Base-by-base conservation (phyloP, 495 filamentous ascomycete genomes). In the Ascobolus immersus region DNA sequence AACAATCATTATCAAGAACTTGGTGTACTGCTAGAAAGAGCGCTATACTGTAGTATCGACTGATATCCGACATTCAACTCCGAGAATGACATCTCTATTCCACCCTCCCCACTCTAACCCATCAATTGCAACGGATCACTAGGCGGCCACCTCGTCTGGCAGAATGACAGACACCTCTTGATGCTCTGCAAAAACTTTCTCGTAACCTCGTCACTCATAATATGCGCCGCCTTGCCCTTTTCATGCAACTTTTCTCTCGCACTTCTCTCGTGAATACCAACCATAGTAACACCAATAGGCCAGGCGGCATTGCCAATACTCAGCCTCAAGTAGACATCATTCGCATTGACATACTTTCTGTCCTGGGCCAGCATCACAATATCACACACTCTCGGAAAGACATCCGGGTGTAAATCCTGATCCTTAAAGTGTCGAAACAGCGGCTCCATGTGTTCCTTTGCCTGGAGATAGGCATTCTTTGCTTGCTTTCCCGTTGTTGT, bases 231-330 rank as follows among this genome's bases (percentile, higher is more conserved):
- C 48, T 81, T 73, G 42, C 77, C 81, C 39, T 65, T 66, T 52
- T 82, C 67, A 48, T 94, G 82, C 29, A 96, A 59, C 56, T 94
- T 94, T 55, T 96, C 86, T 23, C 86, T 66, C 4, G 86, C 84
- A 28, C 71, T 79, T 39, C 86, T 70, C 57, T 94, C 86, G 66
- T 96, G 86, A 47, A 96, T 96, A 60, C 86, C 86, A 41, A 96
- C 86, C 86, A 94, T 93, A 44, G 86, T 96, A 19, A 96, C 86
- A 55, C 86, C 86, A 50, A 96, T 96, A 18, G 86, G 86, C 86
- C 86, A 96, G 15, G 86, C 86, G 53, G 86, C 89, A 62, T 96
- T 96, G 34, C 86, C 86, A 51, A 96, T 96, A 53, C 78, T 90
- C 36, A 94, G 54, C 21, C 77, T 60, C 32, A 96, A 53, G 50